Evolutionary conservation across 2,329 filamentous ascomycete genomes (phyloP).

Genomic region (Fusarium sp.): DNA sequence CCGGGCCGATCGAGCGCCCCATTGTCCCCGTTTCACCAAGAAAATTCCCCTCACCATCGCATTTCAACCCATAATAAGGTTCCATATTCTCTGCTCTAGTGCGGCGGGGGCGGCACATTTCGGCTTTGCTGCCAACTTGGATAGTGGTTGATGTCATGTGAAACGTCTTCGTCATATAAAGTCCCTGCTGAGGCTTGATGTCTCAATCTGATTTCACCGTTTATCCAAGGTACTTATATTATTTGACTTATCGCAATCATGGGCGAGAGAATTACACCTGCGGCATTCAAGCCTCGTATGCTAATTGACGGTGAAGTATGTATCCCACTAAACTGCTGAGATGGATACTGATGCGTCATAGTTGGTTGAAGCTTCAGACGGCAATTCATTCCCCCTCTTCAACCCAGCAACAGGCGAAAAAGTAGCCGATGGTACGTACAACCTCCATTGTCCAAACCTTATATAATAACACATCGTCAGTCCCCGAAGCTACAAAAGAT

Average conservation of each 20-base stretch:
- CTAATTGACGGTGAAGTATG: slow-evolving; percentile 37
- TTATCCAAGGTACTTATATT: too few species aligned
- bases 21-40: background rate
- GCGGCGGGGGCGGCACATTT: slow-evolving; percentile 4
- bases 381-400: slow-evolving; percentile 34
- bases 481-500: slow-evolving; percentile 57
- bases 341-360: background rate
- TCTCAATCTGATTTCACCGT: background rate
- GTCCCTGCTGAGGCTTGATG: background rate
- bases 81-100: background rate
- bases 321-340: fast-evolving
- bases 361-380: slow-evolving; percentile 36
- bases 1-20: background rate
- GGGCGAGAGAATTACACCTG: background rate
- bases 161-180: slow-evolving; percentile 3
- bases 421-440: slow-evolving; percentile 28
- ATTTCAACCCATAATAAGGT: background rate
- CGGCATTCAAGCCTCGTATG: slow-evolving; percentile 23
- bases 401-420: slow-evolving; percentile 34
- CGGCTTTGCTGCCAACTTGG: background rate
- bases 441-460: fast-evolving
- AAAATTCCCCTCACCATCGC: background rate
- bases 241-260: background rate
- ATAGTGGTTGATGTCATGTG: slow-evolving; percentile 7
- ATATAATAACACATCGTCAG: background rate